phyloP scores from a whole-genome alignment of 148 eudicot species.

The Vaccinium myrtillus region DNA sequence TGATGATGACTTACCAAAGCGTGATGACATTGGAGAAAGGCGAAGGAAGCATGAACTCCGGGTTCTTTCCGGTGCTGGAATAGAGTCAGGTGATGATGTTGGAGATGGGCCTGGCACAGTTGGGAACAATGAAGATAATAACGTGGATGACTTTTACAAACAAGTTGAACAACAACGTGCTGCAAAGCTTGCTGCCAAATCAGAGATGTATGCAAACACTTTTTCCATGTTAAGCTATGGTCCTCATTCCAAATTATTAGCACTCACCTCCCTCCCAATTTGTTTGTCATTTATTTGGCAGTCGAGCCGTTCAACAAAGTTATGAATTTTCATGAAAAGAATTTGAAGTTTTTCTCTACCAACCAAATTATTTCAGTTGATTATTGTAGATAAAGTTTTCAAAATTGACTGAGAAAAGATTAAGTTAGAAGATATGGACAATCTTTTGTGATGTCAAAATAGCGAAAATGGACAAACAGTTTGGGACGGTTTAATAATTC shows the following conservation, averaged over 20 bases:
- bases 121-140: constrained; percentile 31
- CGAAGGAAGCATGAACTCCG: constrained; percentile 80
- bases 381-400: background rate
- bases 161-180: constrained; percentile 41
- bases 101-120: constrained; percentile 31
- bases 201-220: constrained; percentile 39
- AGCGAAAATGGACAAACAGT: background rate
- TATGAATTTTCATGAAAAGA: background rate
- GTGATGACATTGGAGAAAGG: constrained; percentile 87
- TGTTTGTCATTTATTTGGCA: background rate
- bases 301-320: background rate
- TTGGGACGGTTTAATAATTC: background rate
- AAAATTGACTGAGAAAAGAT: background rate
- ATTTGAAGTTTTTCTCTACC: background rate
- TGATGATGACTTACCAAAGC: constrained; percentile 81
- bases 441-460: background rate
- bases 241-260: no score
- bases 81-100: constrained; percentile 37
- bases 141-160: constrained; percentile 46
- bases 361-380: background rate
- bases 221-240: background rate
- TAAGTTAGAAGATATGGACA: background rate
- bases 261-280: no score
- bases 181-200: constrained; percentile 52
- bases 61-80: constrained; percentile 66